A percentile compares a stretch with the other conserved stretches of the same genome.
These are phyloP conservation scores for Cytospora schulzeri DNA, from an alignment of 2,329 filamentous ascomycete species.

Conservation along the genomic window DNA sequence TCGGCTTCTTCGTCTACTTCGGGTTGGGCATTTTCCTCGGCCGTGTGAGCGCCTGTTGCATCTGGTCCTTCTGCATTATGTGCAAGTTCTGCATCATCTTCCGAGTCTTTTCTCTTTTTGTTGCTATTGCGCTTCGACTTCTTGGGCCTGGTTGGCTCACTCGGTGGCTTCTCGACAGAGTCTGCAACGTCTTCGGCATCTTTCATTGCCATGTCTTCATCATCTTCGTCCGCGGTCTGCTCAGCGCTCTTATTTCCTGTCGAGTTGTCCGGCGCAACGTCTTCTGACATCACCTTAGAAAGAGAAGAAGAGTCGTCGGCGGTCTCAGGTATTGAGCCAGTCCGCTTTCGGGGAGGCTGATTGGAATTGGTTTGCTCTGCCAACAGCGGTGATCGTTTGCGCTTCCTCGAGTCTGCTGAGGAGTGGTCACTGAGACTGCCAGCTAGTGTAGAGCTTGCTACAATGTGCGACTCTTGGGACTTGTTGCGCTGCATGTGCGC, in stretches of 20 bases:
- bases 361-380: conserved; percentile 49
- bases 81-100: conserved; percentile 32
- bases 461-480: conserved; percentile 26
- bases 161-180: conserved; percentile 31
- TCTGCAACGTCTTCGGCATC: conserved; percentile 42
- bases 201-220: conserved; percentile 45
- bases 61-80: conserved; percentile 29
- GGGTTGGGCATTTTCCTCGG: conserved; percentile 49
- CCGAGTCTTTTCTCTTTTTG: conserved; percentile 35
- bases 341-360: conserved; percentile 56
- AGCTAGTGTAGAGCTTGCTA: conserved; percentile 28
- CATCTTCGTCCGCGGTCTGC: conserved; percentile 51
- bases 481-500: conserved; percentile 28
- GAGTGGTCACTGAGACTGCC: conserved; percentile 36
- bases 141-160: conserved; percentile 30
- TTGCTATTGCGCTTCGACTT: conserved; percentile 37
- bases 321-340: conserved; percentile 47
- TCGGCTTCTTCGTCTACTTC: conserved; percentile 64
- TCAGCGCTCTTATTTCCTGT: conserved; percentile 42
- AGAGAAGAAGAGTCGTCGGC: conserved; percentile 41
- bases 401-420: conserved; percentile 47
- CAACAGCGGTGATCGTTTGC: conserved; percentile 50
- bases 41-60: conserved; percentile 19
- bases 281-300: conserved; percentile 39
- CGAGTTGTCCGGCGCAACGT: conserved; percentile 37